A percentile compares a stretch with the other conserved stretches of the same genome.
These are phyloP conservation scores for Melampsora larici-populina DNA, from an alignment of 1,284 basidiomycete species.

Conservation along the genomic window DNA sequence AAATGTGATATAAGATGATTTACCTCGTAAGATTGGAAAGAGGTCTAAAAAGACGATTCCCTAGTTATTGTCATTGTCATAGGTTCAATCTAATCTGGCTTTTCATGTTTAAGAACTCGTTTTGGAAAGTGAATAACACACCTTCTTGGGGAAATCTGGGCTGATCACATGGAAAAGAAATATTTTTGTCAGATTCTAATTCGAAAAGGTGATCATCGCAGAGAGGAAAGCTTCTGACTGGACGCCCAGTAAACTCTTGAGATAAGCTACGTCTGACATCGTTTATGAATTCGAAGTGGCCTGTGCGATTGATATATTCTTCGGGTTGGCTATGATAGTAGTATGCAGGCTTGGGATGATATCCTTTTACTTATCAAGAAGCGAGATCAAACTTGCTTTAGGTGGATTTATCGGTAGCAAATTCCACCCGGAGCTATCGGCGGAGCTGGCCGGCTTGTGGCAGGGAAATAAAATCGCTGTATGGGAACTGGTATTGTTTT, in stretches of 20 bases:
- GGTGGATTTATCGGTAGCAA: no score
- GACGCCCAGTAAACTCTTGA: slow-evolving; percentile 12
- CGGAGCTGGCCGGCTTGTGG: no score
- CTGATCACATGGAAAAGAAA: slow-evolving; percentile 1
- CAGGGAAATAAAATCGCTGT: no score
- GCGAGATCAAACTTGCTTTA: no score
- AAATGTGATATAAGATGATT: not conserved
- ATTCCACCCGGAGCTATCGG: no score
- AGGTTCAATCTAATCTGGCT: not conserved
- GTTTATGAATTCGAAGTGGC: not conserved
- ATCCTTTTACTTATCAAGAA: no score
- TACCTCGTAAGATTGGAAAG: slow-evolving; percentile 36
- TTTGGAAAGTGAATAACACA: slow-evolving; percentile 2
- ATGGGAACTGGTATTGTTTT: no score
- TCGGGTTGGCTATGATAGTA: not conserved
- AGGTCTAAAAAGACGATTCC: slow-evolving; percentile 40
- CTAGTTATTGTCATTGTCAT: slow-evolving; percentile 7
- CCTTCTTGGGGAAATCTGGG: slow-evolving; percentile 42
- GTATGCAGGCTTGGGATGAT: not conserved
- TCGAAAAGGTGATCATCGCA: not conserved
- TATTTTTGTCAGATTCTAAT: not conserved
- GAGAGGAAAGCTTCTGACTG: slow-evolving; percentile 12
- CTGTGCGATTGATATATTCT: not conserved
- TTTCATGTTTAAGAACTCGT: not conserved
- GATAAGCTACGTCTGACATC: slow-evolving; percentile 24